Conservation (phyloP, 2,329 filamentous ascomycete genomes). For the Cladophialophora psammophila region DNA sequence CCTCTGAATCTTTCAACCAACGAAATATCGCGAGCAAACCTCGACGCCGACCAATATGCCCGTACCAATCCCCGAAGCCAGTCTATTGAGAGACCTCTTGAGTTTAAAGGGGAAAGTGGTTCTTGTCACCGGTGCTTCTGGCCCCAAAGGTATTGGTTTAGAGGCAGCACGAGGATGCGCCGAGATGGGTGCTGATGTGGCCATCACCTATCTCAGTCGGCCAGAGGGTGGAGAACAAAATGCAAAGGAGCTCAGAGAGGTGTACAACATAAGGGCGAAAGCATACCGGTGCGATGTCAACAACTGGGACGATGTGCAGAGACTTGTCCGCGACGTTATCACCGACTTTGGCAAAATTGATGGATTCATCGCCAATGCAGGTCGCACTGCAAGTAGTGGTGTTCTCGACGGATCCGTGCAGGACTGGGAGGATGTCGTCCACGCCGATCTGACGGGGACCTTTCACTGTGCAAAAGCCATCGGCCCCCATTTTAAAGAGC, state of each 20-base stretch:
- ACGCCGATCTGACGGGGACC: constrained; percentile 84
- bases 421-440: constrained; percentile 78
- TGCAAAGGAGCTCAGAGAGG: constrained; percentile 65
- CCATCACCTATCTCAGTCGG: constrained; percentile 72
- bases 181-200: constrained; percentile 69
- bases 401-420: constrained; percentile 73
- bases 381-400: constrained; percentile 72
- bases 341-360: constrained; percentile 75
- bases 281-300: constrained; percentile 71
- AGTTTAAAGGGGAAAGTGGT: constrained; percentile 58
- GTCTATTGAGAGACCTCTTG: constrained; percentile 50
- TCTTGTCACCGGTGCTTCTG: constrained; percentile 61
- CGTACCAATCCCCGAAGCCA: constrained; percentile 35
- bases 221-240: constrained; percentile 70
- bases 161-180: constrained; percentile 71
- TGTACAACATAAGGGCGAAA: constrained; percentile 70
- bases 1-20: no score
- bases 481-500: constrained; percentile 77
- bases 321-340: constrained; percentile 66
- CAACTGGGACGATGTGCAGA: constrained; percentile 63
- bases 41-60: constrained; percentile 34
- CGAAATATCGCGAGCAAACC: background rate
- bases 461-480: constrained; percentile 88
- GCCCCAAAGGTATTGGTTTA: constrained; percentile 67
- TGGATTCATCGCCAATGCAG: constrained; percentile 73